Conservation (phyloP, 202 grass and related monocot genomes). For the Elaeis oleifera region DNA sequence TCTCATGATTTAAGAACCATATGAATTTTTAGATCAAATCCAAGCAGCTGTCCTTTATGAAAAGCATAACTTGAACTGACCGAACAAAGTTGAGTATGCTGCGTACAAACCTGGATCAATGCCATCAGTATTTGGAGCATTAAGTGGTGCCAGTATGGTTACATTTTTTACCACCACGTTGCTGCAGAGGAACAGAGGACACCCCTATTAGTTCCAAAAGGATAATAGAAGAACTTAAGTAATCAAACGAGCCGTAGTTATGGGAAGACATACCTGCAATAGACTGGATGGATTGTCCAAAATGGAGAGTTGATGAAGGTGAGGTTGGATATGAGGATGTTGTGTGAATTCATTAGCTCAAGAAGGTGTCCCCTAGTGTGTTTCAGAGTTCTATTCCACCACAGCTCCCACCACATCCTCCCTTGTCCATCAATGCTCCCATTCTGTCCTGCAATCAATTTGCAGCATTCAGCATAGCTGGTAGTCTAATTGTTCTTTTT, state of each 20-base stretch:
- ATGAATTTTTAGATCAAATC: too few species aligned
- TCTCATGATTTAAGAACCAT: too few species aligned
- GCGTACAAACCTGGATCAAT: constrained; percentile 68
- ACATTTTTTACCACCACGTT: constrained; percentile 75
- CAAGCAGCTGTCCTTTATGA: too few species aligned
- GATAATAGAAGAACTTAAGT: not conserved
- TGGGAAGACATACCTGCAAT: constrained; percentile 49
- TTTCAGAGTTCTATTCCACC: constrained; percentile 81
- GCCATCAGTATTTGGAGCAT: constrained; percentile 87
- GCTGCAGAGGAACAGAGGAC: constrained; percentile 30
- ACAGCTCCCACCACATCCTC: constrained; percentile 84
- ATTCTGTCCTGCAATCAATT: constrained; percentile 43
- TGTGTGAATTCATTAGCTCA: constrained; percentile 62
- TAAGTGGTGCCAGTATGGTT: constrained; percentile 63
- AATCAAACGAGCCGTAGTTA: constrained; percentile 1
- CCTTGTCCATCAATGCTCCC: constrained; percentile 85
- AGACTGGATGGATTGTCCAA: constrained; percentile 91
- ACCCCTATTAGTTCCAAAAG: not conserved
- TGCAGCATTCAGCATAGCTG: too few species aligned
- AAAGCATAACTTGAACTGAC: too few species aligned
- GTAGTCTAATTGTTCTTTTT: too few species aligned
- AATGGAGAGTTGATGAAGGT: constrained; percentile 82
- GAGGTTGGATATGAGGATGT: constrained; percentile 60
- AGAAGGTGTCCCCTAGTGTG: constrained; percentile 85
- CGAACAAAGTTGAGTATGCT: too few species aligned